Conservation (phyloP, 768 basidiomycete genomes). For the Suillus variegatus region DNA sequence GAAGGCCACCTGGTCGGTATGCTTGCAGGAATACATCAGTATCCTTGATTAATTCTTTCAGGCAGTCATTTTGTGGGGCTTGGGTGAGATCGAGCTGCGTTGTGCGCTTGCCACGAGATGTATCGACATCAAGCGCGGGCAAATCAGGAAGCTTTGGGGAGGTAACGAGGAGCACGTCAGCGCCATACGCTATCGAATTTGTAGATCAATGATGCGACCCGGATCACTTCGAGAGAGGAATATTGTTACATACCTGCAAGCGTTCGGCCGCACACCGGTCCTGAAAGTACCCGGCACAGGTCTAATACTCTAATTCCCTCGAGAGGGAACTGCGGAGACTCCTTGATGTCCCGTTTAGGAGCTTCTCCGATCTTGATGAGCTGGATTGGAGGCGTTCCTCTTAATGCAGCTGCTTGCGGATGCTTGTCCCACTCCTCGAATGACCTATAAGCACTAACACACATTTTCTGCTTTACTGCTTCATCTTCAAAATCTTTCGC, state of each 20-base stretch:
- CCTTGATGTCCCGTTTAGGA: slow-evolving; percentile 31
- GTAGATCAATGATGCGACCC: background rate
- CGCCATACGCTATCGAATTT: slow-evolving; percentile 47
- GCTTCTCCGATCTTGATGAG: slow-evolving; percentile 52
- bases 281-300: slow-evolving; percentile 59
- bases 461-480: slow-evolving; percentile 46
- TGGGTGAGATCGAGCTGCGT: slow-evolving; percentile 55
- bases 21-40: slow-evolving; percentile 64
- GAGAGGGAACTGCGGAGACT: slow-evolving; percentile 35
- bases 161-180: slow-evolving; percentile 56
- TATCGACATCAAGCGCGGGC: slow-evolving; percentile 55
- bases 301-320: slow-evolving; percentile 58
- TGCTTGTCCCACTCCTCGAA: slow-evolving; percentile 52
- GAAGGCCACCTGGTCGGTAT: slow-evolving; percentile 55
- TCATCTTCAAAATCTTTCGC: slow-evolving; percentile 48
- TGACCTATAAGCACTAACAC: slow-evolving; percentile 50
- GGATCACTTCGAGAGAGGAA: background rate
- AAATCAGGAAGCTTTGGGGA: slow-evolving; percentile 55
- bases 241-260: slow-evolving; percentile 47
- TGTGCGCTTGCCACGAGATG: slow-evolving; percentile 63
- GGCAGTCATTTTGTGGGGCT: slow-evolving; percentile 30
- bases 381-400: slow-evolving; percentile 41
- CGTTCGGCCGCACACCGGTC: slow-evolving; percentile 55
- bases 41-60: slow-evolving; percentile 38
- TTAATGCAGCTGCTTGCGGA: slow-evolving; percentile 45